Evolutionary conservation across 495 filamentous ascomycete genomes (phyloP).

Genomic region (Pyrenula massariospora): DNA sequence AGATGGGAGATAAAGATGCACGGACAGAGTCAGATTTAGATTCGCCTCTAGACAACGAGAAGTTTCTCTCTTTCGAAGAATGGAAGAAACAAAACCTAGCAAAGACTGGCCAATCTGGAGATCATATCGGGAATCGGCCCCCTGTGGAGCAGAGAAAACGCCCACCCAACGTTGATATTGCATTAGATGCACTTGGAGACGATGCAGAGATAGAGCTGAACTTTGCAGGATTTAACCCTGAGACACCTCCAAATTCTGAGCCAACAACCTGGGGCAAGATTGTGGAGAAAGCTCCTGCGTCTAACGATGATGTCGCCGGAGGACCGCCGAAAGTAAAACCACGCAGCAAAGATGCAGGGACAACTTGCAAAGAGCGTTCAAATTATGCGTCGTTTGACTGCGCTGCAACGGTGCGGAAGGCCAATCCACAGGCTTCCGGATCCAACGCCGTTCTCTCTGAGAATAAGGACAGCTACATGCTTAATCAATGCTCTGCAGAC

Average conservation of each 20-base stretch:
- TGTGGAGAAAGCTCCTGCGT: background rate
- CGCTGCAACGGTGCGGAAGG: slow-evolving; percentile 86
- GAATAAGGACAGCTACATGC: slow-evolving; percentile 98
- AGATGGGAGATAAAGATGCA: background rate
- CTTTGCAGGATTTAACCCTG: slow-evolving; percentile 58
- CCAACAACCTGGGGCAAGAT: background rate
- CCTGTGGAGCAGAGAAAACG: slow-evolving; percentile 24
- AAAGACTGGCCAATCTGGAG: slow-evolving; percentile 71
- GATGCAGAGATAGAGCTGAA: slow-evolving; percentile 86
- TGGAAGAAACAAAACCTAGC: slow-evolving; percentile 94
- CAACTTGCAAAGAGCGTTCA: slow-evolving; percentile 88
- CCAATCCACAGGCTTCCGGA: slow-evolving; percentile 70
- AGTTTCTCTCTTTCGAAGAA: slow-evolving; percentile 95
- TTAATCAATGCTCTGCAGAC: slow-evolving; percentile 73
- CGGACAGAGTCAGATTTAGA: slow-evolving; percentile 43
- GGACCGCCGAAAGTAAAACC: slow-evolving; percentile 30
- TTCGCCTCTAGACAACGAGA: slow-evolving; percentile 65
- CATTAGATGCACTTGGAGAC: slow-evolving; percentile 67
- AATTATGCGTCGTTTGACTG: slow-evolving; percentile 97
- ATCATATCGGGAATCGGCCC: slow-evolving; percentile 44
- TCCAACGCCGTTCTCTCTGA: slow-evolving; percentile 80
- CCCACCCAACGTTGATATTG: slow-evolving; percentile 47
- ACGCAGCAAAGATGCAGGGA: slow-evolving; percentile 83
- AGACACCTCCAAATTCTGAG: slow-evolving; percentile 11
- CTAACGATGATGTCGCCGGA: slow-evolving; percentile 10